Evolutionary conservation across 148 eudicot species (phyloP), one percentile per base, ranked within the genome.

Genomic region (Vaccinium vitisidaea): DNA sequence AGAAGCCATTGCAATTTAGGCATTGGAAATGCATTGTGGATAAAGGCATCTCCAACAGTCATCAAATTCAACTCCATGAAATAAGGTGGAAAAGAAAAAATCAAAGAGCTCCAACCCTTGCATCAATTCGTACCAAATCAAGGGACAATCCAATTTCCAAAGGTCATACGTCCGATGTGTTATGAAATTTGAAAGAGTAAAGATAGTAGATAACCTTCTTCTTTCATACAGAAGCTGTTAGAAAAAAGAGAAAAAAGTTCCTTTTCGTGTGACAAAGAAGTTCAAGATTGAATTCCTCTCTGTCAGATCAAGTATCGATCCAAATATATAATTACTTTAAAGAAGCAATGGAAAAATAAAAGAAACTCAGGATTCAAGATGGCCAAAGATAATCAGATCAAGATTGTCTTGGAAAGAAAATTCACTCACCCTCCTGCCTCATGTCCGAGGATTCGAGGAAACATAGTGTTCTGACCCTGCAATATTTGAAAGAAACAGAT

Each of bases 391-490:
- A 65, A 65, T 10, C 4, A 11, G 30, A 10, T 65, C 23, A 6
- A 65, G 32, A 65, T 21, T 21, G 8, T 21, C n/a, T 61, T 21
- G 3, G 11, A 75, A 76, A 63, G 21, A 7, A 76, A 21, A 50
- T 48, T 43, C 16, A 54, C 82, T 46, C 86, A 87, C 92, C 90
- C 91, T 67, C 90, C 91, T 23, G 92, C 90, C 83, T 91, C 92
- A 53, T 91, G 92, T 16, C 92, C 92, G 11, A 91, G 77, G 69
- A 91, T 91, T 52, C 91, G 84, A 46, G 92, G 92, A 86, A 84
- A 89, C 39, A 85, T 2, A 5, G 87, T 77, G 67, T 85, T 75
- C 27, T 85, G 84, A 63, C 84, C 87, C 87, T 85, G 86, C 79
- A 83, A 78, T 2, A 84, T 5, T 78, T 84, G 11, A 8, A 63